phyloP scores from a whole-genome alignment of 345 rosid species.

The Psidium guajava region DNA sequence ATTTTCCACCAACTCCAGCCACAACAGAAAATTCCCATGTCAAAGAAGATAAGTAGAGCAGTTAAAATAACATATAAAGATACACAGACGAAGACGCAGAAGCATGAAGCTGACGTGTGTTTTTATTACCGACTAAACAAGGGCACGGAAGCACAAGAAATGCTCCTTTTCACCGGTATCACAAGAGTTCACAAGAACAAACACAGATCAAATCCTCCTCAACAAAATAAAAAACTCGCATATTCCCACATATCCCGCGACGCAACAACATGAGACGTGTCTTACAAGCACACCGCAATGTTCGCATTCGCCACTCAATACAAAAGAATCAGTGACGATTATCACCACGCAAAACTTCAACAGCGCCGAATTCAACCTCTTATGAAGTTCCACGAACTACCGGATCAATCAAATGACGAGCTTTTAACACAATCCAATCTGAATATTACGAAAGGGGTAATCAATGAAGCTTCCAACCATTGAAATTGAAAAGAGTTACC shows the following conservation, averaged over 20 bases:
- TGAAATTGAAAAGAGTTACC: slow-evolving; percentile 17
- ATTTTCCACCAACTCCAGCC: background rate
- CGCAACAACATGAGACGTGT: background rate
- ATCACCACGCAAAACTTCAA: background rate
- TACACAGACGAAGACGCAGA: background rate
- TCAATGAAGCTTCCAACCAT: background rate
- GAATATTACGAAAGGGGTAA: background rate
- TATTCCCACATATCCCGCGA: background rate
- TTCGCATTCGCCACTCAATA: background rate
- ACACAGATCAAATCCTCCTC: background rate
- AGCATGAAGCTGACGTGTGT: background rate
- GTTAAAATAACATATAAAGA: background rate
- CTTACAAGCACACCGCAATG: background rate
- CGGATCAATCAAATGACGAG: background rate
- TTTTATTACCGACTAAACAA: background rate
- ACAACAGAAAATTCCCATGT: background rate
- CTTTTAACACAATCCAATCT: background rate
- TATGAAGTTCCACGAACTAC: background rate
- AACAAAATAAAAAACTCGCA: background rate
- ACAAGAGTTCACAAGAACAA: background rate
- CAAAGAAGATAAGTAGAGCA: background rate
- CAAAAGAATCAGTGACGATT: background rate
- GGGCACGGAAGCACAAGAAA: background rate
- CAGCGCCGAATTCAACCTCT: background rate
- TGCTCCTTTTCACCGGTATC: background rate